Conservation (phyloP, 1,284 basidiomycete species). For the Exsudoporus floridanus region DNA sequence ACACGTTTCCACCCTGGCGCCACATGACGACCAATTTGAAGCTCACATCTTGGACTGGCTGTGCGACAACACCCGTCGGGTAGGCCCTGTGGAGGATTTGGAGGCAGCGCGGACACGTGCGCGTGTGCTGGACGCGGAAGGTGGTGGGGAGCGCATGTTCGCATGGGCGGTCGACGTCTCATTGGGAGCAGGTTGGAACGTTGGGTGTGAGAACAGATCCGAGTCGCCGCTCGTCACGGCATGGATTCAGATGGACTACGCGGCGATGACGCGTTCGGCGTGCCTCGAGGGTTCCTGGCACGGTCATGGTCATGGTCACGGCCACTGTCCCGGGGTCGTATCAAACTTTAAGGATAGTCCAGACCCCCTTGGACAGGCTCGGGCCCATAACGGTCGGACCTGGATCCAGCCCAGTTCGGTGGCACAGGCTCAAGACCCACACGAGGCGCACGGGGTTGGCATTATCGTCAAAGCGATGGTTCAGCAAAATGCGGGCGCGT, state of each 20-base stretch:
- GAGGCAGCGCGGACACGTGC: not conserved
- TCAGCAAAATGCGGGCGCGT: constrained; percentile 14
- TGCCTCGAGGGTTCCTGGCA: not conserved
- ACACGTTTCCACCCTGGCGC: not conserved
- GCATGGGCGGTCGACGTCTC: not conserved
- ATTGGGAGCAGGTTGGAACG: not conserved
- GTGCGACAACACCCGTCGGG: not conserved
- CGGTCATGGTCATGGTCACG: no score
- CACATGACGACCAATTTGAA: not conserved
- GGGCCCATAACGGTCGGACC: not conserved
- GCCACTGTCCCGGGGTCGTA: not conserved
- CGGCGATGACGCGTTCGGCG: not conserved
- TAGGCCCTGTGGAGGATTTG: not conserved
- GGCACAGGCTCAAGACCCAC: not conserved
- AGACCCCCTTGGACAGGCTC: not conserved
- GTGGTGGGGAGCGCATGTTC: not conserved
- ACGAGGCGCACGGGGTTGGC: constrained; percentile 19
- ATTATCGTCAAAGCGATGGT: constrained; percentile 19
- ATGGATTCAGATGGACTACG: not conserved
- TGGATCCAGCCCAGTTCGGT: not conserved
- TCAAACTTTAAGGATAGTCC: not conserved
- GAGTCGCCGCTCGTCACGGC: not conserved
- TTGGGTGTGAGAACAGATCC: not conserved
- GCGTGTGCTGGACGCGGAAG: not conserved
- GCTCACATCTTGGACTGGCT: not conserved